phyloP scores from a whole-genome alignment of 2,329 filamentous ascomycete genomes.

The Ascosphaera acerosa region DNA sequence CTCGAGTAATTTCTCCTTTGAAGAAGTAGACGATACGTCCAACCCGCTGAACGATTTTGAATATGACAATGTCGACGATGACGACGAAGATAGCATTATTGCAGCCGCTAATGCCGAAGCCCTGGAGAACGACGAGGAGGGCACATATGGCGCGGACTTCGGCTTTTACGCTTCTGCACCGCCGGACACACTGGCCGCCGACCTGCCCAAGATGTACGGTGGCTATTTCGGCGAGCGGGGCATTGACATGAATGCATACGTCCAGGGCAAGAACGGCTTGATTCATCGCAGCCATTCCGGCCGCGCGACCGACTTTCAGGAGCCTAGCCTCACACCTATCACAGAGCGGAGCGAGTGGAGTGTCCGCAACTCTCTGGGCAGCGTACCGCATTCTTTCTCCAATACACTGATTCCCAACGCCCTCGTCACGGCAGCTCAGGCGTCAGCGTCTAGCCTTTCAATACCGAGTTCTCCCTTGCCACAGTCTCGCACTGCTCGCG shows the following conservation, averaged over 20 bases:
- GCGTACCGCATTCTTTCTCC: background rate
- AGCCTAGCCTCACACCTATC: conserved; percentile 86
- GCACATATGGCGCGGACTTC: conserved; percentile 90
- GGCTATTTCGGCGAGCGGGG: conserved; percentile 71
- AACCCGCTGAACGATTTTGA: conserved; percentile 21
- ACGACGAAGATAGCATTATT: conserved; percentile 75
- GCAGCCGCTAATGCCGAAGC: conserved; percentile 87
- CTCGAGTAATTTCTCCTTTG: background rate
- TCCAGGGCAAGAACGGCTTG: background rate
- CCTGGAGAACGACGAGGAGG: conserved; percentile 73
- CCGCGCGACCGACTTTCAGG: conserved; percentile 39
- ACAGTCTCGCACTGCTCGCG: no score
- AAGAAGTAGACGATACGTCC: background rate
- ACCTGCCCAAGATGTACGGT: conserved; percentile 37
- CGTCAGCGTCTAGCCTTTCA: no score
- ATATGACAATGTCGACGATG: conserved; percentile 37
- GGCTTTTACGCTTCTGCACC: conserved; percentile 56
- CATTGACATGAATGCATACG: conserved; percentile 20
- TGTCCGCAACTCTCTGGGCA: conserved; percentile 60
- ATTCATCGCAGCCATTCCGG: conserved; percentile 44
- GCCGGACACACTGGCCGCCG: conserved; percentile 24
- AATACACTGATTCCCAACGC: no score
- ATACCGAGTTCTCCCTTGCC: no score
- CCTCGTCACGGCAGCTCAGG: no score
- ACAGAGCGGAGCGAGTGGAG: conserved; percentile 92